Evolutionary conservation across 257 asterid genomes (phyloP), one percentile per base, ranked within the genome.

Genomic region (Verbena officinalis): DNA sequence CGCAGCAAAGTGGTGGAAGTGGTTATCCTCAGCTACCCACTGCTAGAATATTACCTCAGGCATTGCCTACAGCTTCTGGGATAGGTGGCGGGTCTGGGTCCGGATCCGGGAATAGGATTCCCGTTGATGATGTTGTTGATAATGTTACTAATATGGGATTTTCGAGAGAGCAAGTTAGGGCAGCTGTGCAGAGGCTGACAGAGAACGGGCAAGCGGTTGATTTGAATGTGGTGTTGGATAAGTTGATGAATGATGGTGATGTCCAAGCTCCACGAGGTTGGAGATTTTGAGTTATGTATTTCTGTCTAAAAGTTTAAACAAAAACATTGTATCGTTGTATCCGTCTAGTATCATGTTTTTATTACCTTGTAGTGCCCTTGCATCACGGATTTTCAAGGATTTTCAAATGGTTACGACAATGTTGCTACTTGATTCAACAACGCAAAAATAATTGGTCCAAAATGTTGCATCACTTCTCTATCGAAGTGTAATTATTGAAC

Each of bases 91-190:
- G 49, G 7, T 43, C 49, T 14, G 17, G 49, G 7, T 43, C 49
- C 3, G 19, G 82, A 27, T 45, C 79, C 33, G 87, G 85, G 40
- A 83, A 80, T 60, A 80, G 76, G 79, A 89, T 80, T 68, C 85
- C 87, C 31, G 68, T 83, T 56, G 93, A 85, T 27, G 89, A 85
- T 34, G 93, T 85, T 77, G 78, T 85, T 31, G 86, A 80, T 54
- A 83, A 83, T 57, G 93, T 85, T 44, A 83, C 87, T 14, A 75
- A 50, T 54, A 85, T 83, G 89, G 93, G 93, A 48, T 85, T 85
- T 69, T 43, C 89, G 21, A 85, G 86, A 77, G 89, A 85, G 11
- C 87, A 72, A 56, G 89, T 77, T 51, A 77, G 83, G 77, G 83
- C 81, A 60, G 78, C 87, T 13, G 89, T 85, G 4, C 66, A 85